Evolutionary conservation across 192 early-diverging fungal species (phyloP), one percentile per base, ranked within the genome.

Genomic region (Rhizoclosmatium sp.): DNA sequence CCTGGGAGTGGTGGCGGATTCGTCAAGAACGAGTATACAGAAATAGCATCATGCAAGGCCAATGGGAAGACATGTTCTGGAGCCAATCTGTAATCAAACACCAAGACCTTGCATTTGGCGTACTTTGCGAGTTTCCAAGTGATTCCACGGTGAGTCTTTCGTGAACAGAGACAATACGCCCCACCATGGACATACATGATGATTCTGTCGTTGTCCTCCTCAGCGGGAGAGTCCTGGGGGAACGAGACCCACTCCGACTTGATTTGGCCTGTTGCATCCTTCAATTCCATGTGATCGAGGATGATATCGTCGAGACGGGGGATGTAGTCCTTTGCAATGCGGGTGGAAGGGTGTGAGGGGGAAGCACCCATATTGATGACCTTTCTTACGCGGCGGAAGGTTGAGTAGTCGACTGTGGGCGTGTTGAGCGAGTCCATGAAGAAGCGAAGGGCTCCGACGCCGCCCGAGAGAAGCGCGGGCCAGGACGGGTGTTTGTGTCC

Each of bases 11-110:
- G 12, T 2, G 45, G 56, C 5, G 74, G 70, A 39, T 69, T 64
- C 46, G 79, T 44, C n/a, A 85, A 77, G 51, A 78, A 59, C 2
- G 74, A 71, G 68, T 85, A 85, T 3, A 79, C 78, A 12, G 79
- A 77, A 40, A 85, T 84, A 48, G 48, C 72, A 68, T 85, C 84
- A 47, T 93, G 87, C 12, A 98, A 71, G 42, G 93, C 94, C 62
- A 91, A 82, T 4, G 95, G 97, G 79, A 95, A 98, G 16, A 91
- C 88, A 19, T 87, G 79, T 68, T 93, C 89, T 0, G 97, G 95
- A 0, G 95, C 91, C 40, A 97, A 79, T 3, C 97, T 84, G 83
- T 98, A 97, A 77, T 92, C 89, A n/a, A 93, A 80, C 7, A 84
- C 89, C 9, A 93, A 78, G 3, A 91, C 76, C 45, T 78, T 64